Evolutionary conservation across 345 rosid species (phyloP), one percentile per base, ranked within the genome.

Genomic region (Jatropha curcas): DNA sequence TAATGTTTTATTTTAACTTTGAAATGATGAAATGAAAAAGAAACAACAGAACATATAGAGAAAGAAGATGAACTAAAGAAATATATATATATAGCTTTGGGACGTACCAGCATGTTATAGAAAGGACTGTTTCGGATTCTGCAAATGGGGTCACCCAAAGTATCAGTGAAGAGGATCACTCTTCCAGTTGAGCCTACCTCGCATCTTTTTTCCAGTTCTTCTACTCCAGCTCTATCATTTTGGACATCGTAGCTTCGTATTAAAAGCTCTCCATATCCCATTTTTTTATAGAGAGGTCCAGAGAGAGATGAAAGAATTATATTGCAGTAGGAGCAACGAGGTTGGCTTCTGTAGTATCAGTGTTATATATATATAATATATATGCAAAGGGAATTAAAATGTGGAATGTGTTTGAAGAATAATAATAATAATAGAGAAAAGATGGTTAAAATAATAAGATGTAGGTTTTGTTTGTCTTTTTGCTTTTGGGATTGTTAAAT

Each of bases 71-170:
- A 19, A 48, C 28, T 27, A 10, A 39, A 39, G 0, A 39, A 39
- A 39, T 33, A 68, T 24, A 60, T 13, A 65, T 20, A 31, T 10
- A 31, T 14, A 10, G 62, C n/a, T n/a, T n/a, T 1, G 52, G n/a
- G 60, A n/a, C n/a, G 65, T 81, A 92, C 97, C 85, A 92, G 90
- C 96, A 92, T 92, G 55, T 61, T 84, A 84, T 68, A 86, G 61
- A 85, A 50, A 41, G 92, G 97, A 77, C 84, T 84, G 69, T 90
- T 86, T 72, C 96, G 68, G 83, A 92, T 89, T 75, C 97, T 82
- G 80, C 96, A 87, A 31, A 88, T 84, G 82, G 97, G 97, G 88
- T 92, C 97, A 51, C 97, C 97, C 82, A 92, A 41, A 61, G 85
- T 84, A 74, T 92, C 94, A 10, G 90, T 88, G 82, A 74, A 86